Conservation (phyloP, 2,329 filamentous ascomycete species). For the Trichoderma sp. region DNA sequence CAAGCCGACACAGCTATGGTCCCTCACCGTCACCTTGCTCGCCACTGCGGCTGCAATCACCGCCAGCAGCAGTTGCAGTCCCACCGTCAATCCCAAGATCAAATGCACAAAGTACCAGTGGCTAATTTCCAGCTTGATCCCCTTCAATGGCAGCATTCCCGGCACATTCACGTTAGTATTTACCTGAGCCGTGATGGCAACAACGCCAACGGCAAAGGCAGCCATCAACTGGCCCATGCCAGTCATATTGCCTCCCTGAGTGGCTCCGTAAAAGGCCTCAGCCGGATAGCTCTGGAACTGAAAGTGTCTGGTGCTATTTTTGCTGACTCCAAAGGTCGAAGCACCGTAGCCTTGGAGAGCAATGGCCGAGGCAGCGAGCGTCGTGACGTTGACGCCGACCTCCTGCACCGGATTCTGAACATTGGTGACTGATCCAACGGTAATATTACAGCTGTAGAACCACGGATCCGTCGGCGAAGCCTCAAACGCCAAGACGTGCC, state of each 20-base stretch:
- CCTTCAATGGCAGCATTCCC: constrained; percentile 33
- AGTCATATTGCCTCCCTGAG: constrained; percentile 29
- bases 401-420: constrained; percentile 36
- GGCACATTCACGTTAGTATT: constrained; percentile 28
- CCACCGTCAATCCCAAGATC: constrained; percentile 33
- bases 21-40: constrained; percentile 29
- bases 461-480: constrained; percentile 35
- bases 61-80: constrained; percentile 31
- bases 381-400: constrained; percentile 35
- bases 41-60: constrained; percentile 25
- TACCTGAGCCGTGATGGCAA: constrained; percentile 33
- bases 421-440: constrained; percentile 32
- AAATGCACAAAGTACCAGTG: constrained; percentile 34
- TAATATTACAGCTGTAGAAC: constrained; percentile 43
- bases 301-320: constrained; percentile 25
- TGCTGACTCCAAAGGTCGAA: constrained; percentile 24
- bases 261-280: constrained; percentile 37
- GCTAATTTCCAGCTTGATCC: constrained; percentile 32
- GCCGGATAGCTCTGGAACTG: constrained; percentile 43
- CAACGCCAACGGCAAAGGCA: constrained; percentile 36
- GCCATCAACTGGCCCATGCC: constrained; percentile 38
- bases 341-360: constrained; percentile 40
- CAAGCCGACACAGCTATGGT: constrained; percentile 25
- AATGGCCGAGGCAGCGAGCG: constrained; percentile 36
- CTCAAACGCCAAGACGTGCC: constrained; percentile 37